Percentiles rank a stretch among this genome's conserved stretches.
phyloP scores from a whole-genome alignment of 805 yeast species.

The Blastobotrys muscicola region DNA sequence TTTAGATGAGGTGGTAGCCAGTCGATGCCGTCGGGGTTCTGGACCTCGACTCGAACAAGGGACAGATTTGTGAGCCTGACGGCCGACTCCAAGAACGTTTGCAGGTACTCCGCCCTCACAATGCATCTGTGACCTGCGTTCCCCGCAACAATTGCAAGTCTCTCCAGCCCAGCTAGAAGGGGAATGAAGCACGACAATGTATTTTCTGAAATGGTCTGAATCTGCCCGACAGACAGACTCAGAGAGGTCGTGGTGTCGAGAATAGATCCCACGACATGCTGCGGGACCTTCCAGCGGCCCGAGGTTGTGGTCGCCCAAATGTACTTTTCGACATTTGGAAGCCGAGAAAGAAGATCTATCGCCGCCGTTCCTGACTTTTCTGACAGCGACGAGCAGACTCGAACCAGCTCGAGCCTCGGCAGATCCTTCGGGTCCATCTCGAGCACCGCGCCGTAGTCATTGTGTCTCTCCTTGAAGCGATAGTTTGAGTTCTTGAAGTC shows the following conservation, averaged over 20 bases:
- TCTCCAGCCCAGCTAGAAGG: neutral
- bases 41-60: conserved; percentile 2
- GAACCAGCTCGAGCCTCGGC: conserved; percentile 3
- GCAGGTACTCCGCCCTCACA: neutral
- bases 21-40: neutral
- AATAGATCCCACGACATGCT: neutral
- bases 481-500: neutral
- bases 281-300: neutral
- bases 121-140: neutral
- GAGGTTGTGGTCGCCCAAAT: conserved; percentile 2
- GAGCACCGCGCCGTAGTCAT: neutral
- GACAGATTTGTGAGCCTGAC: conserved; percentile 1
- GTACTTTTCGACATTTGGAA: conserved; percentile 5
- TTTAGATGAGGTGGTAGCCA: conserved; percentile 1
- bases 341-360: neutral
- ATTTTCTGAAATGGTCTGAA: neutral
- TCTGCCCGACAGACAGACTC: neutral
- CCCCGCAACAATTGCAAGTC: neutral
- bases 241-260: conserved; percentile 2
- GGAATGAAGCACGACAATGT: conserved; percentile 1
- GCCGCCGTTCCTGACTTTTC: neutral
- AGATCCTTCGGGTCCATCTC: conserved; percentile 3
- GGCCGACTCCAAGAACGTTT: neutral
- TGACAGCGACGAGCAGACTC: conserved; percentile 1
- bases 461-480: conserved; percentile 1